Evolutionary conservation across 345 rosid species (phyloP).

Genomic region (Gynandropsis gynandra): DNA sequence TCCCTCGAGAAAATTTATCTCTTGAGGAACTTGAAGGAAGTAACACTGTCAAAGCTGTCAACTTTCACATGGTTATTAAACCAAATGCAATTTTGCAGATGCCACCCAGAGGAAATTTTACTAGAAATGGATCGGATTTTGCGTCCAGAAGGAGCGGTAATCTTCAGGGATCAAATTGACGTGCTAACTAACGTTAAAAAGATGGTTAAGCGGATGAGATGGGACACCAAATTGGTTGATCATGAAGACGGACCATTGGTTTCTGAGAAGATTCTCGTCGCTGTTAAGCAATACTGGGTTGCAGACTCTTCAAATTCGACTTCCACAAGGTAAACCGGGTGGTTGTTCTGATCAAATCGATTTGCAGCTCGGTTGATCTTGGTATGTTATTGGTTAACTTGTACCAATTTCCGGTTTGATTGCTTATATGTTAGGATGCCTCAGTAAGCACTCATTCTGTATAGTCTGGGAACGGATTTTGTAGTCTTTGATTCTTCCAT

Average conservation of each 20-base stretch:
- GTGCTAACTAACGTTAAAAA: conserved; percentile 42
- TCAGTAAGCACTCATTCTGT: too few relatives aligned
- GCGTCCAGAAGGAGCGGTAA: conserved; percentile 66
- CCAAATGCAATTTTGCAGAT: conserved; percentile 30
- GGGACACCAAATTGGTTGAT: conserved; percentile 58
- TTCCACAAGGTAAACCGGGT: too few relatives aligned
- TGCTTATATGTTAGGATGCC: too few relatives aligned
- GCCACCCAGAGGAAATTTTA: conserved; percentile 44
- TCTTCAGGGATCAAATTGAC: conserved; percentile 44
- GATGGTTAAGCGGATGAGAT: conserved; percentile 44
- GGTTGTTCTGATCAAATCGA: too few relatives aligned
- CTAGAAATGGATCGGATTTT: conserved; percentile 66
- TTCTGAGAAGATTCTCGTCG: conserved; percentile 48
- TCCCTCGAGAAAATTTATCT: not conserved
- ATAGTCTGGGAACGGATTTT: too few relatives aligned
- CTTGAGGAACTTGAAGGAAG: not conserved
- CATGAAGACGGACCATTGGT: conserved; percentile 65
- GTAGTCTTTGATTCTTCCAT: too few relatives aligned
- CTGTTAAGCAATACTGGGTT: conserved; percentile 62
- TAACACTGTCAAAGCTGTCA: too few relatives aligned
- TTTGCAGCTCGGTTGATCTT: conserved; percentile 23
- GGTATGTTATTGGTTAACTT: too few relatives aligned
- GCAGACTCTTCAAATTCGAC: conserved; percentile 26
- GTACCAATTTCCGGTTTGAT: too few relatives aligned
- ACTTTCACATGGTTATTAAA: not conserved